phyloP scores from a whole-genome alignment of 371 early-diverging fungal genomes.

The Zychaea mexicana region DNA sequence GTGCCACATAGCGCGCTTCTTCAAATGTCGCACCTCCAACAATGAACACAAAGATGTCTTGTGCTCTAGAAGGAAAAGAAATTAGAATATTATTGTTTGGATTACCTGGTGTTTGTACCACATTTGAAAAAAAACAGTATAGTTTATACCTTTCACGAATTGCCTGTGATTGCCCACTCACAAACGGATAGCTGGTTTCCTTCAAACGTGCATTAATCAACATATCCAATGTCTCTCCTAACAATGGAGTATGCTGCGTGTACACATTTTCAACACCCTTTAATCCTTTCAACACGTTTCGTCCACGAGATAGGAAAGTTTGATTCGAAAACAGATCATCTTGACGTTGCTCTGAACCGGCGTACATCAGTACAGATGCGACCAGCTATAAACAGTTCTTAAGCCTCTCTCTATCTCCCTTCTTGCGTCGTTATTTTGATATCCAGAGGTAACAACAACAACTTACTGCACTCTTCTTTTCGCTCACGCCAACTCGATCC shows the following conservation, averaged over 20 bases:
- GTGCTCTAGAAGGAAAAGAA: constrained; percentile 64
- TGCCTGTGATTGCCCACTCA: constrained; percentile 46
- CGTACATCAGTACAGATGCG: constrained; percentile 76
- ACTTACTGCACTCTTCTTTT: constrained; percentile 71
- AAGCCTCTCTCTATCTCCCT: not conserved
- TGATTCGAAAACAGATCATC: constrained; percentile 88
- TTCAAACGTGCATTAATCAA: constrained; percentile 82
- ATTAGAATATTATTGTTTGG: not conserved
- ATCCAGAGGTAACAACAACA: no score
- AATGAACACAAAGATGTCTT: constrained; percentile 92
- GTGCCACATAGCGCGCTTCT: constrained; percentile 83
- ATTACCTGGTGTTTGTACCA: no score
- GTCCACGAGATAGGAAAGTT: constrained; percentile 79
- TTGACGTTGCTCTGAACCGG: constrained; percentile 81
- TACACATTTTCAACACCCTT: constrained; percentile 98
- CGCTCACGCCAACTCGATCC: constrained; percentile 67
- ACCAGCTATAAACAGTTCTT: constrained; percentile 49
- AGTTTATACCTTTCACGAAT: constrained; percentile 72
- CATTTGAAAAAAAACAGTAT: no score
- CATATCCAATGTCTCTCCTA: constrained; percentile 77
- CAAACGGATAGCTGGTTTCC: constrained; percentile 78
- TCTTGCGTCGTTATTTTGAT: no score
- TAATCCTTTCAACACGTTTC: constrained; percentile 82
- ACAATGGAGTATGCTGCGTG: constrained; percentile 91
- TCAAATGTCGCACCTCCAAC: constrained; percentile 93